Conservation (phyloP, 805 yeast species). For the Candida tallmaniae region DNA sequence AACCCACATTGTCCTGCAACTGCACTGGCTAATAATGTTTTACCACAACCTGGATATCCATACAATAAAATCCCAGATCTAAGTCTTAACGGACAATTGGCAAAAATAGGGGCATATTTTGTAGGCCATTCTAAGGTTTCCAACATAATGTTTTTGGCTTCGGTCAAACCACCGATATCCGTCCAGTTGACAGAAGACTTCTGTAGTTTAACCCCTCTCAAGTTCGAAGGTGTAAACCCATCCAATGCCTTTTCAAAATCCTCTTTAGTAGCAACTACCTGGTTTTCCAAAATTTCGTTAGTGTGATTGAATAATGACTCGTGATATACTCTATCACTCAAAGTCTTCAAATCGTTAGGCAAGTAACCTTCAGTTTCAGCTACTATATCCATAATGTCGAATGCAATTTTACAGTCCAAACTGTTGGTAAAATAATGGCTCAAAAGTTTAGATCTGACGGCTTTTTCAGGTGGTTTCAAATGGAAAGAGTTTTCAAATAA, state of each 20-base stretch:
- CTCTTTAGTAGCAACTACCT: conserved; percentile 17
- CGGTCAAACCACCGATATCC: conserved; percentile 83
- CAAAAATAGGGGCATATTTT: conserved; percentile 91
- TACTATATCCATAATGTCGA: conserved; percentile 43
- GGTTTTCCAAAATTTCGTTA: conserved; percentile 9
- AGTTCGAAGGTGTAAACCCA: conserved; percentile 72
- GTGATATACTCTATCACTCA: conserved; percentile 67
- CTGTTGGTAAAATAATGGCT: conserved; percentile 29
- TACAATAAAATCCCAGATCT: conserved; percentile 87
- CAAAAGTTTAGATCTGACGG: conserved; percentile 48
- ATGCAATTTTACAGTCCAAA: conserved; percentile 29
- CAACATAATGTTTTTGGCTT: conserved; percentile 67
- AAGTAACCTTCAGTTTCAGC: conserved; percentile 85
- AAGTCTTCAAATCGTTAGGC: conserved; percentile 71
- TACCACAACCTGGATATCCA: conserved; percentile 98
- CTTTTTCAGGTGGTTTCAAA: conserved; percentile 66
- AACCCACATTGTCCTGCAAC: conserved; percentile 92
- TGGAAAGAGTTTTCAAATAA: conserved; percentile 59
- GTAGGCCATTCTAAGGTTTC: conserved; percentile 98
- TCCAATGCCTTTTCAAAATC: conserved; percentile 50
- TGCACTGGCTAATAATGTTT: conserved; percentile 88
- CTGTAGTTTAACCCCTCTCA: conserved; percentile 83
- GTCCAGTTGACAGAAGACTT: conserved; percentile 74
- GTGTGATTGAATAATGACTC: conserved; percentile 31
- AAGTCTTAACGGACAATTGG: conserved; percentile 77